Base-by-base conservation (phyloP, 2,329 filamentous ascomycete genomes). In the Pseudogymnoascus sp. region DNA sequence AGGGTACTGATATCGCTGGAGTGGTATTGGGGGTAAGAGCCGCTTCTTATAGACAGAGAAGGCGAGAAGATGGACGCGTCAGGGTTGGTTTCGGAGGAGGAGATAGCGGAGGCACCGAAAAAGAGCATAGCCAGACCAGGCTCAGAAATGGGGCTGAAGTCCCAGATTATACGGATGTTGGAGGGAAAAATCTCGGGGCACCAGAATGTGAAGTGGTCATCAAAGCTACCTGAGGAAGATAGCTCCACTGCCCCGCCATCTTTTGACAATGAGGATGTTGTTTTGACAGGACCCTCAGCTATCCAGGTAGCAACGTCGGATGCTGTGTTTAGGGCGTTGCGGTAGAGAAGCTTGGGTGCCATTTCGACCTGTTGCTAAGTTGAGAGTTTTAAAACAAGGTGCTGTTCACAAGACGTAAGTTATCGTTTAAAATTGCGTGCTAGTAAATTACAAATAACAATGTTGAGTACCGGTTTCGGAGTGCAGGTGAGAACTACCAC, bases 41-140 rank as follows among this genome's bases (percentile, higher is more conserved):
- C 35, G 62, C 70, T 73, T 9, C 72, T 66, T 7, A 69, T 67
- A 49, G 63, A 64, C 0, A 73, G 64, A 28, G 62, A 61, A 6
- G 65, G 64, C 55, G 71, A 69, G 63, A 73, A 73, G 64, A 73
- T 71, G 64, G 68, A 67, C 11, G 35, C 35, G 35, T 36, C 35
- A 3, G 12, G 4, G 12, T 36, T 36, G 11, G 35, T n/a, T n/a
- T 36, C 35, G 35, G 68, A 68, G 12, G 69, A 68, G 6, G 25
- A 28, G 25, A 69, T 64, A 2, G 70, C 67, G 7, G 69, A 66
- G 25, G 71, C 72, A 59, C 70, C 71, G 64, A 73, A 73, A 66
- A 73, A 73, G 65, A 73, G 69, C 69, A 73, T 72, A 41, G 72
- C 72, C 6, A 73, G 67, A 3, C 72, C 72, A 2, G 71, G 72